phyloP scores from a whole-genome alignment of 106 monocot genomes.

The Triglochin maritima region DNA sequence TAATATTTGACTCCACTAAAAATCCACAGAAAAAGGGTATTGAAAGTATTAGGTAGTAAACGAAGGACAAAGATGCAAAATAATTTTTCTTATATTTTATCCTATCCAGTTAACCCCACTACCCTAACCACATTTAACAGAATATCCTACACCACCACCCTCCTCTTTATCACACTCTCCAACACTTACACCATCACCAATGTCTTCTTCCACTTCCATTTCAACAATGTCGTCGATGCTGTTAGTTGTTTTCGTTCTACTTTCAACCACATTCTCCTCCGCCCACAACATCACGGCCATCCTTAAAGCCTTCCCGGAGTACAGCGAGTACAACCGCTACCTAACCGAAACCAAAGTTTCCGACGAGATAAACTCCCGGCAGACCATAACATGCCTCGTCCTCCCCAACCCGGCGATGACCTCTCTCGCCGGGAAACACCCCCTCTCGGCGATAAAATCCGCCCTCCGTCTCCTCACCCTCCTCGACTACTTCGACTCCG shows the following conservation, averaged over 20 bases:
- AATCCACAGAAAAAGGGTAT: too few species aligned
- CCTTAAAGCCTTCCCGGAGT: conserved; percentile 13
- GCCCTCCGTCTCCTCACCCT: conserved; percentile 18
- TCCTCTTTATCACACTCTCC: too few species aligned
- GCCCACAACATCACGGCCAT: conserved; percentile 14
- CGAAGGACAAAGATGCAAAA: too few species aligned
- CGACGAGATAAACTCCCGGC: conserved; percentile 25
- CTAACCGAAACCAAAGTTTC: conserved; percentile 11
- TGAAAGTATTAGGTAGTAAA: too few species aligned
- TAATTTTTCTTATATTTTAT: too few species aligned
- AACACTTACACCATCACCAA: neutral
- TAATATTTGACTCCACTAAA: too few species aligned
- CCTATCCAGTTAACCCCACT: too few species aligned
- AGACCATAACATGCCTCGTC: conserved; percentile 14
- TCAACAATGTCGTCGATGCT: too few species aligned
- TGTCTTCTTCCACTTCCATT: neutral
- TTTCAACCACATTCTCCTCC: neutral
- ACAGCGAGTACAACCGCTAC: conserved; percentile 15
- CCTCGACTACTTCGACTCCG: conserved; percentile 19
- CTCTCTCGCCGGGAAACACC: conserved; percentile 12
- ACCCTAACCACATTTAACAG: too few species aligned
- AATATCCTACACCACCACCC: too few species aligned
- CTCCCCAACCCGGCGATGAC: conserved; percentile 13
- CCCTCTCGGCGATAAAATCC: conserved; percentile 13
- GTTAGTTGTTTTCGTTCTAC: neutral